These are phyloP conservation scores for Trichocomaceae sp. DNA, from an alignment of 2,329 filamentous ascomycete genomes.

Conservation along the genomic window DNA sequence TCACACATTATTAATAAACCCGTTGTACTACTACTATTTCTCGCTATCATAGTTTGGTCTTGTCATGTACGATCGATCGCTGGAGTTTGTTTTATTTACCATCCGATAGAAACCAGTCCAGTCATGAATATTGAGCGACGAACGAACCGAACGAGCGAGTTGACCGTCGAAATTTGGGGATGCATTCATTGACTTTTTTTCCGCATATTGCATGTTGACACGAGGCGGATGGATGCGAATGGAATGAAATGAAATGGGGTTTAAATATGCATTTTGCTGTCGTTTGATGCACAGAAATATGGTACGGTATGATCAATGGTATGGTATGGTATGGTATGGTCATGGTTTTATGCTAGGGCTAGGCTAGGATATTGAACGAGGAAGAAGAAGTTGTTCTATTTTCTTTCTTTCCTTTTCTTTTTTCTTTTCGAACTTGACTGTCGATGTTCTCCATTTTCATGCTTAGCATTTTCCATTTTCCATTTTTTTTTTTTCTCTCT, in stretches of 20 bases:
- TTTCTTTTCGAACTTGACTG: not conserved
- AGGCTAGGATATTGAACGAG: conserved; percentile 9
- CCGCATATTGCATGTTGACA: not conserved
- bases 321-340: not conserved
- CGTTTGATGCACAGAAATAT: not conserved
- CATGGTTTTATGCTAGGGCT: not conserved
- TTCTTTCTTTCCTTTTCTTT: not conserved
- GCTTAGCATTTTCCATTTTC: conserved; percentile 15
- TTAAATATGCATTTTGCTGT: not conserved
- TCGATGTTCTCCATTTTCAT: conserved; percentile 6
- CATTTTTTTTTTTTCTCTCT: conserved; percentile 15
- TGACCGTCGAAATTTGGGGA: not conserved
- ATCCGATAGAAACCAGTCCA: not conserved
- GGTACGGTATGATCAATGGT: too few species aligned
- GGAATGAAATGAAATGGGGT: too few species aligned
- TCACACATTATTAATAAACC: not conserved
- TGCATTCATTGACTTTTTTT: not conserved
- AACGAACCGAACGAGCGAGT: not conserved
- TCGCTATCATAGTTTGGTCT: not conserved
- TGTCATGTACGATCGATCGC: not conserved
- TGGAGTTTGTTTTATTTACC: not conserved
- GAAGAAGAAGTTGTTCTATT: not conserved
- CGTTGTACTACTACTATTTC: not conserved
- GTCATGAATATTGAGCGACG: not conserved
- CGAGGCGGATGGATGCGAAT: not conserved